phyloP scores from a whole-genome alignment of 2,329 filamentous ascomycete species.

The Colletotrichum godetiae region DNA sequence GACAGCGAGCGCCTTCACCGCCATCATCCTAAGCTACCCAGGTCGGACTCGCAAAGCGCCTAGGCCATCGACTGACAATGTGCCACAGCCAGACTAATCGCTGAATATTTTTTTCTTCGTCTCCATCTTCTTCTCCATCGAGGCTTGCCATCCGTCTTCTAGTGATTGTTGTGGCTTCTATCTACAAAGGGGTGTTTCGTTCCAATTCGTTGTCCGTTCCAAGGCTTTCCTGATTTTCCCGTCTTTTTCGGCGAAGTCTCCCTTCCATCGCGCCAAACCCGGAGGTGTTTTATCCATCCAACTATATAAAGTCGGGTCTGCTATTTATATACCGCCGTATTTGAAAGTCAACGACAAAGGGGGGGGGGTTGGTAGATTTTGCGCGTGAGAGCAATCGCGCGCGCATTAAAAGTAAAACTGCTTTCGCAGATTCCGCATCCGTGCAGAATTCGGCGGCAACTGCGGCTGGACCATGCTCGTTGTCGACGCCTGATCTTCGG shows the following conservation, averaged over 20 bases:
- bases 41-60: not conserved
- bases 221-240: not conserved
- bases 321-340: not conserved
- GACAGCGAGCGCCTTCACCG: not conserved
- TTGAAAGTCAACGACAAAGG: not conserved
- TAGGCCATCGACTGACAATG: not conserved
- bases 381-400: not conserved
- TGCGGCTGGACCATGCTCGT: constrained; percentile 24
- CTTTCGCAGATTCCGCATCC: constrained; percentile 31
- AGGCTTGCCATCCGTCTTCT: not conserved
- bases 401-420: constrained; percentile 25
- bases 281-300: not conserved
- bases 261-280: not conserved
- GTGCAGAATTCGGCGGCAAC: constrained; percentile 19
- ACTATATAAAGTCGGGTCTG: not conserved
- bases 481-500: not conserved
- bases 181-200: not conserved
- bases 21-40: not conserved
- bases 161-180: not conserved
- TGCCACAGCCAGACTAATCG: not conserved
- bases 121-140: not conserved
- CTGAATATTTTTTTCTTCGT: not conserved
- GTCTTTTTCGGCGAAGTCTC: not conserved
- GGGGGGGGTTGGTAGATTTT: not conserved
- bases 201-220: not conserved